phyloP scores from a whole-genome alignment of 2,329 filamentous ascomycete species.

The Colletotrichum sp. region DNA sequence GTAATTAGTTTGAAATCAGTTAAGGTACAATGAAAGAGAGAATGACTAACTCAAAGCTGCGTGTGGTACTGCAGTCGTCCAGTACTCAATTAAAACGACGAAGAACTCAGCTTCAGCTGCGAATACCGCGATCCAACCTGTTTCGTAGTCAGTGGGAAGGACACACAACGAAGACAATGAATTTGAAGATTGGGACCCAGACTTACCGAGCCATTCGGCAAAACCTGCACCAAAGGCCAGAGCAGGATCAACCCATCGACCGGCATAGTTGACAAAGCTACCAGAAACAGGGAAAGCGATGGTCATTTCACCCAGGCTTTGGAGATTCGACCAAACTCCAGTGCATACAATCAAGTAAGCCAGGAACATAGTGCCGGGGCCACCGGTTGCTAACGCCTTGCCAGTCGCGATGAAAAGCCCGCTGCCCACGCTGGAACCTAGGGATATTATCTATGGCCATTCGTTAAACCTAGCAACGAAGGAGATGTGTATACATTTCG shows the following conservation, averaged over 20 bases:
- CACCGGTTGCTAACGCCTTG: slow-evolving; percentile 33
- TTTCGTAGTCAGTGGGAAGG: neutral
- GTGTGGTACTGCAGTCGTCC: neutral
- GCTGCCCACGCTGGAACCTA: slow-evolving; percentile 36
- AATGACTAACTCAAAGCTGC: neutral
- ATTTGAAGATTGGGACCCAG: neutral
- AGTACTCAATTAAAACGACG: neutral
- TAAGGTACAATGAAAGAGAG: neutral
- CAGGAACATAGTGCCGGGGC: slow-evolving; percentile 35
- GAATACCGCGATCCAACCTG: neutral
- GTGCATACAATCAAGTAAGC: slow-evolving; percentile 31
- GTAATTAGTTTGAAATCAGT: neutral
- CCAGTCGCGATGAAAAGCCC: slow-evolving; percentile 42
- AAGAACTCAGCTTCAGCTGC: neutral
- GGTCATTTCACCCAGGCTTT: slow-evolving; percentile 37
- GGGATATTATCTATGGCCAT: slow-evolving; percentile 24
- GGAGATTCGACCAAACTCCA: slow-evolving; percentile 4
- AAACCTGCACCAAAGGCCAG: slow-evolving; percentile 41
- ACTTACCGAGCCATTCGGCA: slow-evolving; percentile 28
- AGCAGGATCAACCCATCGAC: slow-evolving; percentile 40
- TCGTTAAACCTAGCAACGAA: neutral
- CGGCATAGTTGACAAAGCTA: slow-evolving; percentile 41
- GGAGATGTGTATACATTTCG: neutral
- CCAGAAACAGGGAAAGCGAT: slow-evolving; percentile 39
- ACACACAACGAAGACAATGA: neutral